Evolutionary conservation across 129 eudicot species (phyloP), one percentile per base, ranked within the genome.

Genomic region (Escallonia rubra): DNA sequence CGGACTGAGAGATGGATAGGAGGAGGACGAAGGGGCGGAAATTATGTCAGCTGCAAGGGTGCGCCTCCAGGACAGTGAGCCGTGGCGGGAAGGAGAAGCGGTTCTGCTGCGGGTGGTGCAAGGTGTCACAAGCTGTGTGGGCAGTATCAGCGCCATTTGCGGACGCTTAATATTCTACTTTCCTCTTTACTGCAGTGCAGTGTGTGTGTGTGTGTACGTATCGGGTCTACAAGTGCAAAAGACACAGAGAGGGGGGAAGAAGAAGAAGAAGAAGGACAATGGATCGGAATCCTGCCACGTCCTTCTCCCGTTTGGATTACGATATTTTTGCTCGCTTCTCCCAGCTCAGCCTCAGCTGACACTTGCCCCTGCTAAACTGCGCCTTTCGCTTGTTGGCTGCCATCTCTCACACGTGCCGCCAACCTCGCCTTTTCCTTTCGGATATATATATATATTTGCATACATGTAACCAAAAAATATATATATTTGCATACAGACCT

Each of bases 231-330:
- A 39, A 38, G 13, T 2, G 51, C 47, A 52, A 65, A 55, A 62
- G 41, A 12, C 72, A 43, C 14, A 73, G 38, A n/a, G 34, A 59
- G 34, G 63, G 49, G 10, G 68, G 72, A 66, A 59, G 67, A 43
- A 34, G 67, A 69, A 63, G 58, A 66, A 48, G 59, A 23, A 23
- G 11, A 14, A 57, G 63, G 73, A 74, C 63, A 43, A 60, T 57
- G 59, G 90, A 81, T 78, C 81, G 40, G 55, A 72, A 66, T 67
- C 66, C 10, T 76, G 83, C 92, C 92, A 86, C 92, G 86, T 86
- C 83, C 61, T 60, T 72, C 74, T 53, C 61, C 52, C 56, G 41
- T 57, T 50, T 81, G 87, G 87, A 78, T 85, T 76, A 72, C 65
- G 59, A 54, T 54, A 23, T 23, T 23, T 23, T 50, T 50, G 2